phyloP scores from a whole-genome alignment of 2,329 filamentous ascomycete species.

The Trichophyton simii region DNA sequence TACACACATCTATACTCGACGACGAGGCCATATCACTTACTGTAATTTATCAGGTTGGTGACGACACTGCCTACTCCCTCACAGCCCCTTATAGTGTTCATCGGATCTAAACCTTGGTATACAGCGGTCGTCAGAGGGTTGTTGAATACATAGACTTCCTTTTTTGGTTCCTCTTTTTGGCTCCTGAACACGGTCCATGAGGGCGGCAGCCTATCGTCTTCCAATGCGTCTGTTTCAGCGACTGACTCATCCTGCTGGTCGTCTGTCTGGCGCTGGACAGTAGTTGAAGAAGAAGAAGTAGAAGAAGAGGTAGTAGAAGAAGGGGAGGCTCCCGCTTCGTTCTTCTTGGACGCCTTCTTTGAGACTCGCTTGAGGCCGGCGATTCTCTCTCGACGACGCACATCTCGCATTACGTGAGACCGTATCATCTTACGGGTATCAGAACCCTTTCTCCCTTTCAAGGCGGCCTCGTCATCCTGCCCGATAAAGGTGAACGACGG shows the following conservation, averaged over 20 bases:
- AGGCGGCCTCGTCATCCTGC: conserved; percentile 28
- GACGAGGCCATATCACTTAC: neutral
- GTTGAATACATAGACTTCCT: neutral
- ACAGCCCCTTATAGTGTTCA: conserved; percentile 3
- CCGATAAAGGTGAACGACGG: conserved; percentile 32
- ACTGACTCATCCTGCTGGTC: neutral
- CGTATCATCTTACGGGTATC: conserved; percentile 30
- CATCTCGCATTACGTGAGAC: conserved; percentile 34
- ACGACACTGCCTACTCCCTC: conserved; percentile 2
- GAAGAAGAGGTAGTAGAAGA: neutral
- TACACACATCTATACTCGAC: neutral
- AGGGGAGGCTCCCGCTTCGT: neutral
- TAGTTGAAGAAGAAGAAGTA: neutral
- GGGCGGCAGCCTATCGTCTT: conserved; percentile 2
- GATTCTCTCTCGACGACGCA: conserved; percentile 29
- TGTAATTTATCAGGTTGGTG: conserved; percentile 1
- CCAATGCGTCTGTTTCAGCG: neutral
- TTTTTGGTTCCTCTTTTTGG: no score
- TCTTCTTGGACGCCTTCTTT: conserved; percentile 17
- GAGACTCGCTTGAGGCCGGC: conserved; percentile 27
- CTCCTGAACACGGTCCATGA: conserved; percentile 1
- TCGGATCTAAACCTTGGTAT: conserved; percentile 4
- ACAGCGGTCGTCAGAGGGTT: conserved; percentile 1
- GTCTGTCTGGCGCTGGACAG: no score
- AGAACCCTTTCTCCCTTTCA: conserved; percentile 28